A percentile compares a stretch with the other conserved stretches of the same genome.
phyloP scores from a whole-genome alignment of 352 stramenopile genomes.

The Phytophthora pseudosyringae region DNA sequence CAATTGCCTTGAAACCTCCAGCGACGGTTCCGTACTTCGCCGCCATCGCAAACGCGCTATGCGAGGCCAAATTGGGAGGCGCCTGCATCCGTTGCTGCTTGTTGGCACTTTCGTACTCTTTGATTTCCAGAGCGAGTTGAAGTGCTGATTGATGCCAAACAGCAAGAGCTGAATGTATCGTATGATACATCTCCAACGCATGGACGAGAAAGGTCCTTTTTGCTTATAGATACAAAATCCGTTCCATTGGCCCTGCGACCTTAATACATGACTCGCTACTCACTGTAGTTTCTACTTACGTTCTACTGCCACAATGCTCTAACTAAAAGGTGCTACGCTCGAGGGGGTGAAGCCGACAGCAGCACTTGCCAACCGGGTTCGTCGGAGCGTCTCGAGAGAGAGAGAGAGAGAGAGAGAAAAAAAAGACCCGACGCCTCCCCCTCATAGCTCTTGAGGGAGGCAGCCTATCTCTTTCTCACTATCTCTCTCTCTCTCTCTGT shows the following conservation, averaged over 20 bases:
- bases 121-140: too few relatives aligned
- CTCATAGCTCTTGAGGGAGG: constrained; percentile 18
- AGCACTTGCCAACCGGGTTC: constrained; percentile 58
- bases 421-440: constrained; percentile 1
- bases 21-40: constrained; percentile 31
- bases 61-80: constrained; percentile 28
- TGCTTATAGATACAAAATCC: constrained; percentile 28
- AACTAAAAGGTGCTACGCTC: constrained; percentile 28
- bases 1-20: constrained; percentile 43
- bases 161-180: too few relatives aligned
- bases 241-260: constrained; percentile 20
- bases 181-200: too few relatives aligned
- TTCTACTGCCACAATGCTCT: constrained; percentile 31
- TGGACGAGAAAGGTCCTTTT: background rate
- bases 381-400: constrained; percentile 4
- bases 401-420: background rate
- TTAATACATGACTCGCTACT: constrained; percentile 29
- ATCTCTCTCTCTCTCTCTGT: too few relatives aligned
- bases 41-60: constrained; percentile 8
- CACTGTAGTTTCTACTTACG: constrained; percentile 24
- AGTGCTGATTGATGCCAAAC: too few relatives aligned
- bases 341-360: constrained; percentile 37
- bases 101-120: too few relatives aligned
- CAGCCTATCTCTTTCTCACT: constrained; percentile 1
- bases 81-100: constrained; percentile 17